Conservation (phyloP, 2,329 filamentous ascomycete genomes). For the Pezicula carpinea region DNA sequence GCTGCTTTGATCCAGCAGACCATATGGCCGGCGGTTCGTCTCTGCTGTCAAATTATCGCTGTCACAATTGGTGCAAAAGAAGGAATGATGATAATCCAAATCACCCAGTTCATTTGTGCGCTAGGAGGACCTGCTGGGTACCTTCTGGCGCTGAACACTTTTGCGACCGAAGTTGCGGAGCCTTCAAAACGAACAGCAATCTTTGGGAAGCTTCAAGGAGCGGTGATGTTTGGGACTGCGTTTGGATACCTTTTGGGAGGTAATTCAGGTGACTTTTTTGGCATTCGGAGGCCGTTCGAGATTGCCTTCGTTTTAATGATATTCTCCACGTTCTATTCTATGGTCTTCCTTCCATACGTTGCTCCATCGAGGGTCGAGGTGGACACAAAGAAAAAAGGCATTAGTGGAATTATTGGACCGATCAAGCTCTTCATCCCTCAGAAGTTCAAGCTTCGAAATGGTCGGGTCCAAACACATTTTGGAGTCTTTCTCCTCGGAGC, state of each 20-base stretch:
- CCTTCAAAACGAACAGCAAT: slow-evolving; percentile 57
- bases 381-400: slow-evolving; percentile 27
- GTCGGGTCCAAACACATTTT: slow-evolving; percentile 48
- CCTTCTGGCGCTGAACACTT: slow-evolving; percentile 63
- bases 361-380: slow-evolving; percentile 37
- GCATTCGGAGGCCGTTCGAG: slow-evolving; percentile 61
- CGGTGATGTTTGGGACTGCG: slow-evolving; percentile 62
- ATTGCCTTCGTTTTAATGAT: slow-evolving; percentile 55
- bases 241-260: slow-evolving; percentile 62
- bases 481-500: slow-evolving; percentile 59
- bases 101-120: slow-evolving; percentile 62
- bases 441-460: slow-evolving; percentile 45
- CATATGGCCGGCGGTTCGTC: slow-evolving; percentile 58
- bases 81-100: slow-evolving; percentile 66
- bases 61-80: slow-evolving; percentile 54
- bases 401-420: slow-evolving; percentile 55
- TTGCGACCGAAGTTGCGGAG: slow-evolving; percentile 60
- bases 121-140: slow-evolving; percentile 66
- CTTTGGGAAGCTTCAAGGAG: slow-evolving; percentile 62
- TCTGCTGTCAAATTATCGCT: slow-evolving; percentile 59
- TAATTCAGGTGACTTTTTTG: slow-evolving; percentile 56
- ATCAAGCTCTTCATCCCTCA: slow-evolving; percentile 57
- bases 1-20: slow-evolving; percentile 58
- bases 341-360: slow-evolving; percentile 42
- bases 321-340: slow-evolving; percentile 35